These are phyloP conservation scores for Suillus subalutaceus DNA, from an alignment of 768 basidiomycete species.

Conservation along the genomic window DNA sequence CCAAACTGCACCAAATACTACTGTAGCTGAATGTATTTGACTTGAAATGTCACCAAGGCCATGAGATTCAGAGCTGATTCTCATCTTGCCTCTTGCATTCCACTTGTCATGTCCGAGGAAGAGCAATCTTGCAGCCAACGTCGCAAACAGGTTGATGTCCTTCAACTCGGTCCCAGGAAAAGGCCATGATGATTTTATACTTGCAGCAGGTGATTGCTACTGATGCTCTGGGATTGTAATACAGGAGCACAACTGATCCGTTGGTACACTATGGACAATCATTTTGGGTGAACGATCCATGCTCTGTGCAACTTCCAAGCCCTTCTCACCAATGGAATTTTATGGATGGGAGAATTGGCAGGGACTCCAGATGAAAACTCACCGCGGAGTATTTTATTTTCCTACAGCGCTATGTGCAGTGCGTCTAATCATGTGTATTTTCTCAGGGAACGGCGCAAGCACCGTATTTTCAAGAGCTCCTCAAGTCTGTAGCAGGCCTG, in stretches of 20 bases:
- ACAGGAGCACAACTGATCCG: constrained; percentile 16
- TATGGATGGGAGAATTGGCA: constrained; percentile 12
- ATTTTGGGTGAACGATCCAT: constrained; percentile 25
- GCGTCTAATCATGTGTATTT: not conserved
- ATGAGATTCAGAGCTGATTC: too few species aligned
- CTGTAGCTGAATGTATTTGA: too few species aligned
- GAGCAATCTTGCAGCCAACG: too few species aligned
- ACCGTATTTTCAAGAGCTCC: constrained; percentile 16
- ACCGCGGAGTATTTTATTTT: constrained; percentile 1
- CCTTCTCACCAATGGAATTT: constrained; percentile 21
- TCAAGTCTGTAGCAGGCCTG: constrained; percentile 18
- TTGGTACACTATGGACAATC: constrained; percentile 24
- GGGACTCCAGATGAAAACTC: constrained; percentile 1
- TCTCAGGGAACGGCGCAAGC: constrained; percentile 18
- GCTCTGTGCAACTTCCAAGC: constrained; percentile 24
- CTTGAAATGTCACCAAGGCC: too few species aligned
- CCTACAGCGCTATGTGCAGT: not conserved
- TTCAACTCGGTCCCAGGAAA: too few species aligned
- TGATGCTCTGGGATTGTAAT: too few species aligned
- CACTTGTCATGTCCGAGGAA: too few species aligned
- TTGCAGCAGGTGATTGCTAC: too few species aligned
- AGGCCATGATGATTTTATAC: too few species aligned
- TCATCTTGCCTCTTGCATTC: too few species aligned
- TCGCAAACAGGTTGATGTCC: too few species aligned
- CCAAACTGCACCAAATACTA: too few species aligned